phyloP scores from a whole-genome alignment of 2,329 filamentous ascomycete species.

The Penicillium sp. region DNA sequence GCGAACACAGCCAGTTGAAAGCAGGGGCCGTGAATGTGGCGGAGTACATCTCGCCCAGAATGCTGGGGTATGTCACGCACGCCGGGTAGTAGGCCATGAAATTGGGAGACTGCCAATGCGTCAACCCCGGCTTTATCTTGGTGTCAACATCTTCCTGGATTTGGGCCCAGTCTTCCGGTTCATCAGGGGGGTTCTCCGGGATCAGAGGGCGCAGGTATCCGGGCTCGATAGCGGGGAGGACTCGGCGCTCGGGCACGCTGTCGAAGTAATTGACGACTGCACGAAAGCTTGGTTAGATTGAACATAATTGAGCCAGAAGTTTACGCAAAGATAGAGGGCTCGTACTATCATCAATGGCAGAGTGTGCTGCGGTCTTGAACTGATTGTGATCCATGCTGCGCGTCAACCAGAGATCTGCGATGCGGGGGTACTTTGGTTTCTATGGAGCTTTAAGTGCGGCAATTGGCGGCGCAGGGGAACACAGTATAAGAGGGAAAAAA shows the following conservation, averaged over 20 bases:
- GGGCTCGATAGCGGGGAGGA: slow-evolving; percentile 74
- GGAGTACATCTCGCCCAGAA: slow-evolving; percentile 89
- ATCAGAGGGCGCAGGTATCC: slow-evolving; percentile 82
- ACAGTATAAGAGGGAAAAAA: too few species aligned
- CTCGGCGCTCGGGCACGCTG: slow-evolving; percentile 64
- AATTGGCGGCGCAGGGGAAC: background rate
- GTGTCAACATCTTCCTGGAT: slow-evolving; percentile 81
- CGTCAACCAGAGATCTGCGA: background rate
- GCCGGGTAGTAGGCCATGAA: slow-evolving; percentile 97
- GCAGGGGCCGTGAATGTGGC: slow-evolving; percentile 84
- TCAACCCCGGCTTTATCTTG: slow-evolving; percentile 87
- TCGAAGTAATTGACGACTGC: slow-evolving; percentile 82
- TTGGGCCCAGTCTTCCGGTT: slow-evolving; percentile 68
- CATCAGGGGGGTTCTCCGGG: slow-evolving; percentile 63
- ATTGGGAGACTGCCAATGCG: slow-evolving; percentile 90
- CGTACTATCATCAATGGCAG: slow-evolving; percentile 79
- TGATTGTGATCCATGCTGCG: slow-evolving; percentile 70
- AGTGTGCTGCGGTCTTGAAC: slow-evolving; percentile 73
- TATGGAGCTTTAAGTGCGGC: background rate
- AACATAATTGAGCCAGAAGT: background rate
- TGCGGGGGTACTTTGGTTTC: background rate
- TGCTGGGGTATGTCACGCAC: slow-evolving; percentile 73
- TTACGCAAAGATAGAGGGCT: slow-evolving; percentile 13
- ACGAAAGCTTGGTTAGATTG: background rate
- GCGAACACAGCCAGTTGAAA: slow-evolving; percentile 97